Conservation (phyloP, 1,284 basidiomycete species). For the Rhodotorula sp. region DNA sequence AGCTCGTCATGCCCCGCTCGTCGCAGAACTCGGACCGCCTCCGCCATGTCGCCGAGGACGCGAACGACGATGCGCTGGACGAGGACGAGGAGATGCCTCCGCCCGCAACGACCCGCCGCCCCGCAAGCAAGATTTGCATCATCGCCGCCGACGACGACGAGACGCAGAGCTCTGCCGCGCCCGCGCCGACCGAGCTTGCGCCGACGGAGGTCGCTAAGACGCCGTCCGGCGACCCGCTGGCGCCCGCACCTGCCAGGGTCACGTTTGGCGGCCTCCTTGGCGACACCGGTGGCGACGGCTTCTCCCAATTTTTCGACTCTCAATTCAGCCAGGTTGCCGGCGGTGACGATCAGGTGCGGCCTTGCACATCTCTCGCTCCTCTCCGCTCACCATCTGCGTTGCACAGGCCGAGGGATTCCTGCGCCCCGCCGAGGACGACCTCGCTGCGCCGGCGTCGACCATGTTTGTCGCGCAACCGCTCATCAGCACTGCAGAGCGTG, state of each 20-base stretch:
- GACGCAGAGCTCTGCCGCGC: background rate
- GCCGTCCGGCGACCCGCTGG: background rate
- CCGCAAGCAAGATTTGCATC: background rate
- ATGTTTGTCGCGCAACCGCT: conserved; percentile 22
- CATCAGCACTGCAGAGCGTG: conserved; percentile 35
- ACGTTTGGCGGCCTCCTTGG: conserved; percentile 21
- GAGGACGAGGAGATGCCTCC: conserved; percentile 14
- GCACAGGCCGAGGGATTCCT: conserved; percentile 33
- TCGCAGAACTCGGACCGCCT: conserved; percentile 24
- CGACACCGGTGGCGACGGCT: conserved; percentile 10
- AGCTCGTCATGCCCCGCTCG: conserved; percentile 20
- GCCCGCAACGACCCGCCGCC: background rate
- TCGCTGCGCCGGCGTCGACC: conserved; percentile 13
- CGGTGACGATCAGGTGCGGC: conserved; percentile 15
- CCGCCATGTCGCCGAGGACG: background rate
- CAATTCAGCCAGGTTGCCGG: conserved; percentile 31
- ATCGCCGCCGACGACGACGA: conserved; percentile 15
- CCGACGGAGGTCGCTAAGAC: background rate
- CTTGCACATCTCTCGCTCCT: too few relatives aligned
- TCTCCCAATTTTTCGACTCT: conserved; percentile 43
- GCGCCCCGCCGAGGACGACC: conserved; percentile 8
- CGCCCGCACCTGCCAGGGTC: background rate
- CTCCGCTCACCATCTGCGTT: background rate
- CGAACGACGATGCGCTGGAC: conserved; percentile 7
- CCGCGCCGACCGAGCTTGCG: background rate